Base-by-base conservation (phyloP, 768 basidiomycete genomes). In the Lyophyllum atratum region DNA sequence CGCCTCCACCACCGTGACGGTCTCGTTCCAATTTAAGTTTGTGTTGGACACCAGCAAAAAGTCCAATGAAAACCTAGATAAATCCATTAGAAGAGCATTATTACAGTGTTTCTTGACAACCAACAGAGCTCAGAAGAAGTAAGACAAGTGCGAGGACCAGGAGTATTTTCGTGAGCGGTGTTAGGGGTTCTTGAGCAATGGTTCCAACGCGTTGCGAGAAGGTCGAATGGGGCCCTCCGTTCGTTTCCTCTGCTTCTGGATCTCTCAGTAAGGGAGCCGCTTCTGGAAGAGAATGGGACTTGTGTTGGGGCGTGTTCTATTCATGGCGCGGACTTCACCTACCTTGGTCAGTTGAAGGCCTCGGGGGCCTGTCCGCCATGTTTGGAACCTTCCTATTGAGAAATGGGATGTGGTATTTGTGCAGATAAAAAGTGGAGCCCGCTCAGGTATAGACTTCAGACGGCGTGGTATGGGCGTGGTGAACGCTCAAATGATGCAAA, bases 11-110 rank as follows among this genome's bases (percentile, higher is more conserved):
- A 26, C 72, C 76, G 12, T 79, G 72, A 44, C 75, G 76, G 19
- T 68, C 70, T 15, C 62, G 66, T 54, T 78, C 77, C n/a, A 79
- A 65, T 58, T 83, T 83, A 51, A 94, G 79, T 59, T 85, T 87
- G 66, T 91, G 89, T 68, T 93, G 85, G 1, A 89, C 87, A 10
- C 97, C 97, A 29, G 93, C 89, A 70, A 95, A 98, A 4, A 99
- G 78, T 10, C 96, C 96, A 59, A 95, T 87, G 72, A 96, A 95
- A n/a, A 92, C 80, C 82, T 83, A 37, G 37, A 26, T 11, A 48
- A 19, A 1, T 9, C 31, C 3, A 46, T 43, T 40, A 44, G 42
- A 9, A n/a, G 39, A 43, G n/a, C 22, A 10, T 8, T 10, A 4
- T 11, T 31, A 29, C 14, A 34, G 28, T 6, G 43, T 34, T 37